Conservation (phyloP, 23 red algal genomes). For the Gracilaria gracilis region DNA sequence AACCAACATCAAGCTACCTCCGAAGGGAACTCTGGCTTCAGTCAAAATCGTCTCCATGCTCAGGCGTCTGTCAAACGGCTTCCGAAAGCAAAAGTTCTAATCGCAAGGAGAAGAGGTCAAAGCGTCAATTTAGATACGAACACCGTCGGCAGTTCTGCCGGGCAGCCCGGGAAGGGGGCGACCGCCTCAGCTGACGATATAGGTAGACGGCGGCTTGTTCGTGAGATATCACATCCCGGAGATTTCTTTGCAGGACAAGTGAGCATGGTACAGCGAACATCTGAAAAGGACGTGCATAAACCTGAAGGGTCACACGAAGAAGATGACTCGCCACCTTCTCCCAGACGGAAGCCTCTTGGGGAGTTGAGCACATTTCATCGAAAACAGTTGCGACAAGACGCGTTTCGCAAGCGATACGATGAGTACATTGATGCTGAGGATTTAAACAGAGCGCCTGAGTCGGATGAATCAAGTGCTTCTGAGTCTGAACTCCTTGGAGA, state of each 20-base stretch:
- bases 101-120: conserved; percentile 42
- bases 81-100: conserved; percentile 60
- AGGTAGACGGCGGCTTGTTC: conserved; percentile 15
- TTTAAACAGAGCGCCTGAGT: neutral
- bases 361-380: conserved; percentile 12
- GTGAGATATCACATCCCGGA: conserved; percentile 41
- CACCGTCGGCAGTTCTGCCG: neutral
- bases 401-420: conserved; percentile 41
- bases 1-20: neutral
- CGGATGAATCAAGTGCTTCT: neutral
- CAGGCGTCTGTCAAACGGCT: conserved; percentile 45
- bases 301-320: neutral
- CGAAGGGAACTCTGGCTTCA: neutral
- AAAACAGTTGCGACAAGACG: conserved; percentile 20
- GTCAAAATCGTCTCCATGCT: neutral
- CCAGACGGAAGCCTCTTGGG: neutral
- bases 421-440: conserved; percentile 16
- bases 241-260: conserved; percentile 65
- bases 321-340: conserved; percentile 13
- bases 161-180: neutral
- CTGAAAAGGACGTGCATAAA: neutral
- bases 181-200: conserved; percentile 26
- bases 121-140: conserved; percentile 44
- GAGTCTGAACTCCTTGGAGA: conserved; percentile 27
- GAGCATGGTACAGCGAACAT: conserved; percentile 54